Conservation (phyloP, 2,329 filamentous ascomycete species). For the Trichoderma brevicompactum region DNA sequence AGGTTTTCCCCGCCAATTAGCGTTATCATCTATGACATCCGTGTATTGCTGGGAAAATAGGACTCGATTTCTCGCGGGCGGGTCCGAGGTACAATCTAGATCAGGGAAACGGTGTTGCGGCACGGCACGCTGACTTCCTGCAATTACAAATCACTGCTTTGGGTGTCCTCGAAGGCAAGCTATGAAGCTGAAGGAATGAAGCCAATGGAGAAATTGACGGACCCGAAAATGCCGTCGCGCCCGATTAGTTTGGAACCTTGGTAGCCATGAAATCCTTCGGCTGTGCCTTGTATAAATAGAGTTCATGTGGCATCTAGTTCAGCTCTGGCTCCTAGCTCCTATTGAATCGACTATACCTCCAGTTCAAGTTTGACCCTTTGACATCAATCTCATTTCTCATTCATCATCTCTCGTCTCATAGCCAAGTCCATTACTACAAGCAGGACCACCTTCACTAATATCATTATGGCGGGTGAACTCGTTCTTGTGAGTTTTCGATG, state of each 20-base stretch:
- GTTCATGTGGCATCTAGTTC: not conserved
- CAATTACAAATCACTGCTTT: not conserved
- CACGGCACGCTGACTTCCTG: not conserved
- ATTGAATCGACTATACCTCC: no score
- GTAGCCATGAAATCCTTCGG: not conserved
- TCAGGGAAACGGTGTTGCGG: not conserved
- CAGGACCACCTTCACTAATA: not conserved
- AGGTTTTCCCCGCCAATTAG: no score
- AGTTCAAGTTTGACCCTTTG: not conserved
- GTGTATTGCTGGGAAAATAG: no score
- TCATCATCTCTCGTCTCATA: not conserved
- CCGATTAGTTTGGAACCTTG: not conserved
- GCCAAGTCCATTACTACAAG: not conserved
- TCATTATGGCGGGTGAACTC: slow-evolving; percentile 23
- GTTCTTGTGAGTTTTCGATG: slow-evolving; percentile 5
- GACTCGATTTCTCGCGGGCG: no score
- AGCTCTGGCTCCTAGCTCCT: no score
- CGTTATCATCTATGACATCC: not conserved
- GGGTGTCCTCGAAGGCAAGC: not conserved
- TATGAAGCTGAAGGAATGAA: not conserved
- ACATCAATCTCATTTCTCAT: not conserved
- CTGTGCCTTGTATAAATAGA: not conserved
- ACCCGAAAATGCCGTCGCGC: not conserved
- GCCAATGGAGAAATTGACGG: not conserved
- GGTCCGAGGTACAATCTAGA: slow-evolving; percentile 36